Percentiles rank a stretch among this genome's conserved stretches.
Conservation (phyloP, 305 asterid species). For the Rubia occidens region DNA sequence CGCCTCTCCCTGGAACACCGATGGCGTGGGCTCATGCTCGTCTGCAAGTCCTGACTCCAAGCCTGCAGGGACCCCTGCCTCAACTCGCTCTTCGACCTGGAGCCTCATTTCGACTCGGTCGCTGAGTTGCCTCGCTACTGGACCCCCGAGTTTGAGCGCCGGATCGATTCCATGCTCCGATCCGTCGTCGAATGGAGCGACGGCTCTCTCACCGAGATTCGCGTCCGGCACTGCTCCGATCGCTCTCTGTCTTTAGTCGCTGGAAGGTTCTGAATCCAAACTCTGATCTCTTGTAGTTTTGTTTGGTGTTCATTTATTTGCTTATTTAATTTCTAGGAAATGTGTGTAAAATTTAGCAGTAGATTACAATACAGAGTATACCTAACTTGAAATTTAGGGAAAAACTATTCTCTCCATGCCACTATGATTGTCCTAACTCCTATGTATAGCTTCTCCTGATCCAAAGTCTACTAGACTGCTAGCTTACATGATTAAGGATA, state of each 20-base stretch:
- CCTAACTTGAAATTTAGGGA: too few relatives aligned
- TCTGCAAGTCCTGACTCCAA: slow-evolving; percentile 61
- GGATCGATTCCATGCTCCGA: slow-evolving; percentile 55
- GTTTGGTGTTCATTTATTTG: not conserved
- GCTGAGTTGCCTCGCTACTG: slow-evolving; percentile 50
- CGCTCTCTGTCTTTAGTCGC: slow-evolving; percentile 56
- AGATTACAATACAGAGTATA: not conserved
- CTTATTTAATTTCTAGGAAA: not conserved
- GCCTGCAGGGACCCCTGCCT: slow-evolving; percentile 64
- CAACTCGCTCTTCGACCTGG: slow-evolving; percentile 54
- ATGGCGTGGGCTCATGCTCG: slow-evolving; percentile 56
- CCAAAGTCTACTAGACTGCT: too few relatives aligned
- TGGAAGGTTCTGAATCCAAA: slow-evolving; percentile 31
- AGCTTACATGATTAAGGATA: too few relatives aligned
- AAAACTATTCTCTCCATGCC: too few relatives aligned
- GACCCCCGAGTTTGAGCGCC: slow-evolving; percentile 57
- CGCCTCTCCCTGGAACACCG: slow-evolving; percentile 58
- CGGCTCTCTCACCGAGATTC: slow-evolving; percentile 42
- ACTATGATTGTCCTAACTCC: too few relatives aligned
- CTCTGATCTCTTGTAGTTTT: too few relatives aligned
- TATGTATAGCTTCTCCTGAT: too few relatives aligned
- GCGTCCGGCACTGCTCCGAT: slow-evolving; percentile 74
- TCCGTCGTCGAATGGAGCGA: slow-evolving; percentile 56
- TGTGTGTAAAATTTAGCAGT: not conserved
- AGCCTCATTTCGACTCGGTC: slow-evolving; percentile 35